A percentile compares a stretch with the other conserved stretches of the same genome.
Conservation (phyloP, 805 yeast genomes). For the Metschnikowia cubensis region DNA sequence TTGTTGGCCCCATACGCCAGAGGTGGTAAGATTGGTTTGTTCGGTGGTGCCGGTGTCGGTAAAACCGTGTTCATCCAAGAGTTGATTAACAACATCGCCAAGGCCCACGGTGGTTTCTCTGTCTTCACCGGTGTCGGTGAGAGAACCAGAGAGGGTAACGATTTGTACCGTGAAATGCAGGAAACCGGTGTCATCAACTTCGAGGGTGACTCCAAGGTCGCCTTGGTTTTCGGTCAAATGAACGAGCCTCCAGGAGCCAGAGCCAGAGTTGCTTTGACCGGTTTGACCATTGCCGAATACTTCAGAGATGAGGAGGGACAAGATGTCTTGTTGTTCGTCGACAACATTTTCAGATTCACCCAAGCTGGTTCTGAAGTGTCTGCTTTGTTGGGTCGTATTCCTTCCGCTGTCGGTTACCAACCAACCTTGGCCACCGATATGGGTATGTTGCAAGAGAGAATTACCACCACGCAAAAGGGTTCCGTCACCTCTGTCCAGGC, state of each 20-base stretch:
- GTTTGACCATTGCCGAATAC: conserved; percentile 99
- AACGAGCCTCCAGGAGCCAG: conserved; percentile 99
- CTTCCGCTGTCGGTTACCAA: conserved; percentile 99
- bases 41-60: conserved; percentile 99
- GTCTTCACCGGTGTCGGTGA: conserved; percentile 99
- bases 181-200: conserved; percentile 99
- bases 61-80: conserved; percentile 99
- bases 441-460: conserved; percentile 99
- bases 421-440: conserved; percentile 99
- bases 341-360: conserved; percentile 99
- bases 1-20: conserved; percentile 99
- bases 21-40: conserved; percentile 99
- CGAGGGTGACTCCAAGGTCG: conserved; percentile 99
- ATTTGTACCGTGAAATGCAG: conserved; percentile 99
- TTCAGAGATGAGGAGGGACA: conserved; percentile 99
- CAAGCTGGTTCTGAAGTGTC: conserved; percentile 99
- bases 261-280: conserved; percentile 99
- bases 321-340: conserved; percentile 98
- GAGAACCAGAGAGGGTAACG: conserved; percentile 99
- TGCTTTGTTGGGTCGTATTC: conserved; percentile 99
- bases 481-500: conserved; percentile 99
- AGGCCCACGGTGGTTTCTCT: conserved; percentile 99
- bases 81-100: conserved; percentile 98
- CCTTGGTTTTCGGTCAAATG: conserved; percentile 99
- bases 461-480: conserved; percentile 99